A percentile compares a stretch with the other conserved stretches of the same genome.
These are phyloP conservation scores for Fomitopsis pulvina DNA, from an alignment of 768 basidiomycete genomes.

Conservation along the genomic window DNA sequence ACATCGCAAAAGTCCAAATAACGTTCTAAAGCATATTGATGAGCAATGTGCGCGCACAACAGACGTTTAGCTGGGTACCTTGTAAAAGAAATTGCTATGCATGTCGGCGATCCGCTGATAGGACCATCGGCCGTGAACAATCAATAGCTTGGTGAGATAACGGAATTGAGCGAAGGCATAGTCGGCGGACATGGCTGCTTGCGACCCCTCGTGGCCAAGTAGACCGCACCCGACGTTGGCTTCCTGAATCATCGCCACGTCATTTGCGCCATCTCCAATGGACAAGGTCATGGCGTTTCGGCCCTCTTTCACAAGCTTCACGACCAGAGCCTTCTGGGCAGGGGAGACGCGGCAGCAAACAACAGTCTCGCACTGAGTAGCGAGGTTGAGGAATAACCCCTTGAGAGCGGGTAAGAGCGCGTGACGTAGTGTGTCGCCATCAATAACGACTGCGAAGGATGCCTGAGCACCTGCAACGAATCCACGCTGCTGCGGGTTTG, in stretches of 20 bases:
- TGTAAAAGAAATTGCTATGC: conserved; percentile 98
- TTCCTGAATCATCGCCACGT: conserved; percentile 99
- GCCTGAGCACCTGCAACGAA: conserved; percentile 60
- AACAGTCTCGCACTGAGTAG: conserved; percentile 95
- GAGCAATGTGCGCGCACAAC: neutral
- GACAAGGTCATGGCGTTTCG: conserved; percentile 93
- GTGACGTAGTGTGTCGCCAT: conserved; percentile 85
- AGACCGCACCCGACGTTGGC: conserved; percentile 97
- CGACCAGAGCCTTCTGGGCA: conserved; percentile 95
- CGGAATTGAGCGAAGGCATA: conserved; percentile 98
- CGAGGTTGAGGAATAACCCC: conserved; percentile 81
- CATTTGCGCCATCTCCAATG: conserved; percentile 96
- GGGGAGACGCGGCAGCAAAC: conserved; percentile 98
- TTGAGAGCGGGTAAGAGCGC: conserved; percentile 77
- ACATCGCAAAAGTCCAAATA: conserved; percentile 89
- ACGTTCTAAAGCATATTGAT: conserved; percentile 52
- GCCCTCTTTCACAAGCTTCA: conserved; percentile 93
- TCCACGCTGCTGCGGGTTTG: conserved; percentile 54
- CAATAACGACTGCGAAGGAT: conserved; percentile 91
- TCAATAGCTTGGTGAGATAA: conserved; percentile 82
- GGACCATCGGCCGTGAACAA: conserved; percentile 96
- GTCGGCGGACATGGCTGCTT: conserved; percentile 98
- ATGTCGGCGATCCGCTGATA: conserved; percentile 95
- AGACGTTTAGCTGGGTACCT: conserved; percentile 40
- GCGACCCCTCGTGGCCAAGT: conserved; percentile 91